phyloP scores from a whole-genome alignment of 2,329 filamentous ascomycete species.

The Diplodia mutila region DNA sequence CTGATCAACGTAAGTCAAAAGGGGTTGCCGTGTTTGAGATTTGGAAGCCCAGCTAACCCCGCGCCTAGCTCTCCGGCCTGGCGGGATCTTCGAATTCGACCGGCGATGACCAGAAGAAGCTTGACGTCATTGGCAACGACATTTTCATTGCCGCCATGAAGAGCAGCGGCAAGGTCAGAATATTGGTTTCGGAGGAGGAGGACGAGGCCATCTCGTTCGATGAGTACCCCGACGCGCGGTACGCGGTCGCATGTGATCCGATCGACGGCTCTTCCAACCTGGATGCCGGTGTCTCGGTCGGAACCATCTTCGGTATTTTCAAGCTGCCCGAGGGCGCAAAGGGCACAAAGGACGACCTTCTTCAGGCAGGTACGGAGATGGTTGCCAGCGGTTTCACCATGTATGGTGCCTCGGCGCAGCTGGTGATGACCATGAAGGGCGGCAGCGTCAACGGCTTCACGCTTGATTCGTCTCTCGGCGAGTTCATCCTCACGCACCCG shows the following conservation, averaged over 20 bases:
- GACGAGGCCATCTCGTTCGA: constrained; percentile 89
- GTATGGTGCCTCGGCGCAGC: constrained; percentile 95
- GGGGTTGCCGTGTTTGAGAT: not conserved
- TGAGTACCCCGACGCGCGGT: constrained; percentile 73
- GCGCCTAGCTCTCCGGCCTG: constrained; percentile 73
- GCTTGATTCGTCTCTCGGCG: constrained; percentile 91
- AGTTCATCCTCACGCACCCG: constrained; percentile 98
- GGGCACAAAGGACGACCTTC: constrained; percentile 80
- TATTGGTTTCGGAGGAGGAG: constrained; percentile 97
- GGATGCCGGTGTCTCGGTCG: constrained; percentile 95
- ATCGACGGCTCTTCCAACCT: constrained; percentile 98
- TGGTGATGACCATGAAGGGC: constrained; percentile 95
- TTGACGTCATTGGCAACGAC: constrained; percentile 98
- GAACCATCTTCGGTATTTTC: constrained; percentile 95
- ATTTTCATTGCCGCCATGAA: constrained; percentile 95
- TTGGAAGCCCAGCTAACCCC: not conserved
- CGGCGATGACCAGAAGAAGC: constrained; percentile 98
- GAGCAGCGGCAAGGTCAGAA: constrained; percentile 84
- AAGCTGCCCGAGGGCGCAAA: constrained; percentile 77
- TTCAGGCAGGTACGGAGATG: constrained; percentile 87
- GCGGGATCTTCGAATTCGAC: constrained; percentile 94
- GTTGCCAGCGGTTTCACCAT: constrained; percentile 98
- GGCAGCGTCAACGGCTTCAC: constrained; percentile 96
- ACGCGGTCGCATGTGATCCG: constrained; percentile 95
- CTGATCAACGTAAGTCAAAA: constrained; percentile 70